phyloP scores from a whole-genome alignment of 2,329 filamentous ascomycete genomes.

The Fusarium poae region DNA sequence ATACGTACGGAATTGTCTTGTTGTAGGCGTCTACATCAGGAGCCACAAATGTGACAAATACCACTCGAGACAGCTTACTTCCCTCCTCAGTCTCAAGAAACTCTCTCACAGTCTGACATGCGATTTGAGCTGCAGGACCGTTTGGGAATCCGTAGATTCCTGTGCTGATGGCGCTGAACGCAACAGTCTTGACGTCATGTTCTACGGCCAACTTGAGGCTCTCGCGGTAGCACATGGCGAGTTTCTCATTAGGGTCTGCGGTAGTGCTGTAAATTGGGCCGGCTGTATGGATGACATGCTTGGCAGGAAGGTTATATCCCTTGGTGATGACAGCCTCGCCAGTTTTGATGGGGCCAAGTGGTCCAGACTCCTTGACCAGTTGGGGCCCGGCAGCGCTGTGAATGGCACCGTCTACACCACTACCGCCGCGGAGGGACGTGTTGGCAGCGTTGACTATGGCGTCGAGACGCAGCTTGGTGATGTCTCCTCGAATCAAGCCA shows the following conservation, averaged over 20 bases:
- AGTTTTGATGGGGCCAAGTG: conserved; percentile 77
- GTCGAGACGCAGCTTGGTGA: conserved; percentile 82
- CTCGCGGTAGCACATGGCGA: conserved; percentile 75
- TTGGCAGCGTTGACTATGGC: conserved; percentile 97
- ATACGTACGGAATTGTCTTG: conserved; percentile 75
- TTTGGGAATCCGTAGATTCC: conserved; percentile 92
- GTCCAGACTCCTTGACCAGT: conserved; percentile 78
- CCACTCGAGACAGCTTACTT: conserved; percentile 74
- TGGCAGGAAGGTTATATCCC: conserved; percentile 80
- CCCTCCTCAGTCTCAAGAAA: conserved; percentile 65
- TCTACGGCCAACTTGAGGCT: conserved; percentile 79
- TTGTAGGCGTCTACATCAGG: conserved; percentile 85
- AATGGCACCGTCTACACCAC: conserved; percentile 92
- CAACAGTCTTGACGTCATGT: conserved; percentile 76
- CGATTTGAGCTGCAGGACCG: conserved; percentile 76
- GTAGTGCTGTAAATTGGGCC: conserved; percentile 78
- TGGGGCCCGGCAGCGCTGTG: conserved; percentile 81
- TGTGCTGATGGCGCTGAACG: conserved; percentile 88
- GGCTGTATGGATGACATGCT: conserved; percentile 89
- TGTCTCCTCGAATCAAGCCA: conserved; percentile 79
- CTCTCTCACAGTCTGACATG: conserved; percentile 69
- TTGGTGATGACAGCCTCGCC: conserved; percentile 86
- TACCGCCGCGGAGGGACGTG: conserved; percentile 79
- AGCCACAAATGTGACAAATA: conserved; percentile 86
- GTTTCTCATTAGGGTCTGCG: conserved; percentile 61